Percentiles rank a stretch among this genome's conserved stretches.
Conservation (phyloP, 2,329 filamentous ascomycete species). For the Aaosphaeria pasadenensis region DNA sequence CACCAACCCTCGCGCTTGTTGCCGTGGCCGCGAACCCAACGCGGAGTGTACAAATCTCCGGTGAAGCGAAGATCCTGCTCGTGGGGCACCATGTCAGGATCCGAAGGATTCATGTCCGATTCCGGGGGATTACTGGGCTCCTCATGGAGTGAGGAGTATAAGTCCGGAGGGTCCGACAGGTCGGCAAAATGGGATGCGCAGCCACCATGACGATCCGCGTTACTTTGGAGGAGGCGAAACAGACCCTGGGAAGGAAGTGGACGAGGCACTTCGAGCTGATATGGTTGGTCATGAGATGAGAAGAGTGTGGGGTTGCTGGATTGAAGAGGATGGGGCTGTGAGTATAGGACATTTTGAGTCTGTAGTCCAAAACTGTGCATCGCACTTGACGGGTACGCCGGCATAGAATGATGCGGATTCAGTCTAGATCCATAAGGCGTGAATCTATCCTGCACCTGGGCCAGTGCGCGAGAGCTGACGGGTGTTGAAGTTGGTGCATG, state of each 20-base stretch:
- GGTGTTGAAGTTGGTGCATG: constrained; percentile 58
- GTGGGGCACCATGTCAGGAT: constrained; percentile 72
- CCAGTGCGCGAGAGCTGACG: constrained; percentile 54
- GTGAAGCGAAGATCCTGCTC: constrained; percentile 74
- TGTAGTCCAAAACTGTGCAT: constrained; percentile 29
- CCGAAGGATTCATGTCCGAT: constrained; percentile 76
- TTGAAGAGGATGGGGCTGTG: constrained; percentile 52
- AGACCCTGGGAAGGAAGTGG: constrained; percentile 65
- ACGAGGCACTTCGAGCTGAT: constrained; percentile 57
- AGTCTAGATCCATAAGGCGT: constrained; percentile 58
- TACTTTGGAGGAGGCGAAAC: constrained; percentile 72
- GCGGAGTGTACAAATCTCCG: constrained; percentile 78
- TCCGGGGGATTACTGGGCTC: constrained; percentile 71
- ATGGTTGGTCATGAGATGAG: constrained; percentile 50
- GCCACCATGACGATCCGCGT: constrained; percentile 67
- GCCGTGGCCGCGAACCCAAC: constrained; percentile 80
- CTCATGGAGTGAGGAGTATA: constrained; percentile 72
- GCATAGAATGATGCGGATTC: constrained; percentile 43
- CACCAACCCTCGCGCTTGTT: constrained; percentile 91
- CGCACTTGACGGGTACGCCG: constrained; percentile 31
- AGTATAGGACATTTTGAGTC: constrained; percentile 36
- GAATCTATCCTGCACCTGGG: constrained; percentile 59
- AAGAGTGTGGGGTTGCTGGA: constrained; percentile 45
- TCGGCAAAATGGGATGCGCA: constrained; percentile 65
- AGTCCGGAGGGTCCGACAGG: constrained; percentile 70